A percentile compares a stretch with the other conserved stretches of the same genome.
phyloP scores from a whole-genome alignment of 192 early-diverging fungal species.

The Backusella morwellensis region DNA sequence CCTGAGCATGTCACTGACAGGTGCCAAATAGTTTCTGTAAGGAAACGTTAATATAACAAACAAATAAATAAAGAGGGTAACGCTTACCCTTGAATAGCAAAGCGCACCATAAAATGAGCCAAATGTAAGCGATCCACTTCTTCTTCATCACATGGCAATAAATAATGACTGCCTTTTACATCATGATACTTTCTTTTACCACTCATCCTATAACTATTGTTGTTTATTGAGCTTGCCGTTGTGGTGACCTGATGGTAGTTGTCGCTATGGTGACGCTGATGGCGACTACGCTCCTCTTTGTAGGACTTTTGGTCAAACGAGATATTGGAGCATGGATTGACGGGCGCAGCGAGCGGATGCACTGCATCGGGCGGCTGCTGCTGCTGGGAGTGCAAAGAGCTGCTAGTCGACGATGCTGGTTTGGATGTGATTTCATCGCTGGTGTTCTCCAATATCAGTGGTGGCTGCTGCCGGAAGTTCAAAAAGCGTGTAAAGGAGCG shows the following conservation, averaged over 20 bases:
- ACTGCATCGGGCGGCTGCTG: background rate
- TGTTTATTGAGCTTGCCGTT: slow-evolving; percentile 6
- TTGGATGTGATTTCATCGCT: background rate
- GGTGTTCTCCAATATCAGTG: background rate
- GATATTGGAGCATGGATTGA: background rate
- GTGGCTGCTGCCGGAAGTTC: slow-evolving; percentile 14
- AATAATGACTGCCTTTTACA: slow-evolving; percentile 39
- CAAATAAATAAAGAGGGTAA: no score
- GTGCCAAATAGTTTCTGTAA: slow-evolving; percentile 40
- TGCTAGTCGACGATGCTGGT: background rate
- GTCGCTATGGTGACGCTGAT: background rate
- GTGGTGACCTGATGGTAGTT: background rate
- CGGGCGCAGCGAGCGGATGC: slow-evolving; percentile 2
- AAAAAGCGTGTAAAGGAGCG: slow-evolving; percentile 9
- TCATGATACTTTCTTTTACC: slow-evolving; percentile 38
- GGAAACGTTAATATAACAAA: no score
- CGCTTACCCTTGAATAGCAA: slow-evolving; percentile 42
- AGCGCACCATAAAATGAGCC: slow-evolving; percentile 52
- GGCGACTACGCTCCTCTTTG: background rate
- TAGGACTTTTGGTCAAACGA: background rate
- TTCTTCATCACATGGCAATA: slow-evolving; percentile 50
- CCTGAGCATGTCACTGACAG: slow-evolving; percentile 33
- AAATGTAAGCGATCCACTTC: slow-evolving; percentile 52
- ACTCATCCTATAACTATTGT: slow-evolving; percentile 29
- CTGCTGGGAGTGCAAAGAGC: background rate